These are phyloP conservation scores for Trichoderma gracile DNA, from an alignment of 2,329 filamentous ascomycete genomes.

Conservation along the genomic window DNA sequence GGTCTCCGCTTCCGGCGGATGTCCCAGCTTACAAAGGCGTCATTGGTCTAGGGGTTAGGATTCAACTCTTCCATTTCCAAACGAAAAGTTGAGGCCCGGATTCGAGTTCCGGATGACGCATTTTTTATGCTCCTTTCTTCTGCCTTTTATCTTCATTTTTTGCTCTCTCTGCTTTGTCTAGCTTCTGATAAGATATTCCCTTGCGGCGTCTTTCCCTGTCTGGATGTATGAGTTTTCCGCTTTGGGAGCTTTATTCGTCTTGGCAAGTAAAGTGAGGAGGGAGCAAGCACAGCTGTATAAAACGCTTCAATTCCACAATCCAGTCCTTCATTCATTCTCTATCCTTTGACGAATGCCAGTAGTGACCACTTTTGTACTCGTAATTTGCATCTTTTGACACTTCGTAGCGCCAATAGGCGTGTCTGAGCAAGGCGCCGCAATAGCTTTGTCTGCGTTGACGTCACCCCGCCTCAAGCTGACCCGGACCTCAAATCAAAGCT, in stretches of 20 bases:
- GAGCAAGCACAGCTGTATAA: too few species aligned
- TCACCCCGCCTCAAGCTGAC: constrained; percentile 22
- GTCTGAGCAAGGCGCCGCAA: background rate
- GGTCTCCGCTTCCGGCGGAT: constrained; percentile 1
- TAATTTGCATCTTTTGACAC: background rate
- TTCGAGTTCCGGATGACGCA: constrained; percentile 27
- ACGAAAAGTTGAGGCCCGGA: constrained; percentile 26
- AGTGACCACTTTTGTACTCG: too few species aligned
- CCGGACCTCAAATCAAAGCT: background rate
- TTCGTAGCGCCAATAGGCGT: background rate
- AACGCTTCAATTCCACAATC: too few species aligned
- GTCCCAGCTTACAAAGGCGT: background rate
- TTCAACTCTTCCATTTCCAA: constrained; percentile 25
- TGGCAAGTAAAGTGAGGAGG: too few species aligned
- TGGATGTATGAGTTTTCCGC: too few species aligned
- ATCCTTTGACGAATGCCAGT: too few species aligned
- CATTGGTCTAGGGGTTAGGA: constrained; percentile 27
- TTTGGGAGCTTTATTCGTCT: too few species aligned
- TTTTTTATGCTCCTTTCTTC: constrained; percentile 2
- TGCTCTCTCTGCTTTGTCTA: background rate
- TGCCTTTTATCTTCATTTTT: background rate
- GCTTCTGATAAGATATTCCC: too few species aligned
- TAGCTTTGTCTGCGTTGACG: constrained; percentile 11
- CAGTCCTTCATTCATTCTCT: too few species aligned
- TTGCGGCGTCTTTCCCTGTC: too few species aligned